phyloP scores from a whole-genome alignment of 1,284 basidiomycete genomes.

The Marasmius fiardii region DNA sequence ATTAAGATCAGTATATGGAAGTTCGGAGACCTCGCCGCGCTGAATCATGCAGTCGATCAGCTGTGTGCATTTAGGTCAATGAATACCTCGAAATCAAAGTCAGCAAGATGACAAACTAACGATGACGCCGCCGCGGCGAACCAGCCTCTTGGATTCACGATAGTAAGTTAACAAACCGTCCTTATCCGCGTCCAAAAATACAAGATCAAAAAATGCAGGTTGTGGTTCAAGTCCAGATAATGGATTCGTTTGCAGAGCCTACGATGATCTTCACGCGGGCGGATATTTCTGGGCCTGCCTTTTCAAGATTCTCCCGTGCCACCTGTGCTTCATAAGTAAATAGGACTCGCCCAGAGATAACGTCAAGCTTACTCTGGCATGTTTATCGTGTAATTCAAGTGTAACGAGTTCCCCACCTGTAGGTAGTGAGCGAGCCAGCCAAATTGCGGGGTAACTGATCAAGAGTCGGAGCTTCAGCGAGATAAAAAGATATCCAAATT shows the following conservation, averaged over 20 bases:
- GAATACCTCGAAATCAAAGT: neutral
- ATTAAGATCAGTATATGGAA: conserved; percentile 29
- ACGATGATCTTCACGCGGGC: conserved; percentile 40
- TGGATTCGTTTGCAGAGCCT: conserved; percentile 46
- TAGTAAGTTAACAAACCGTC: conserved; percentile 45
- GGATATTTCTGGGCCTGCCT: conserved; percentile 31
- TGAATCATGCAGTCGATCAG: conserved; percentile 64
- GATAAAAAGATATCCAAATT: neutral
- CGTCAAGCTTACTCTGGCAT: conserved; percentile 40
- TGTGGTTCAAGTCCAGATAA: conserved; percentile 39
- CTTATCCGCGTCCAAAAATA: conserved; percentile 66
- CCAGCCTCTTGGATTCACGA: conserved; percentile 51
- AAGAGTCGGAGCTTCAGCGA: neutral
- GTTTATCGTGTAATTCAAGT: conserved; percentile 44
- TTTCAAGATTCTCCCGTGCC: conserved; percentile 47
- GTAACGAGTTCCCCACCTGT: conserved; percentile 49
- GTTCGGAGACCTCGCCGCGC: conserved; percentile 44
- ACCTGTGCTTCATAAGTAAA: too few relatives aligned
- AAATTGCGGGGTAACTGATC: conserved; percentile 55
- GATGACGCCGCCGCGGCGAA: conserved; percentile 51
- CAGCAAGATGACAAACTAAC: conserved; percentile 29
- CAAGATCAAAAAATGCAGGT: conserved; percentile 45
- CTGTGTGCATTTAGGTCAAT: conserved; percentile 22
- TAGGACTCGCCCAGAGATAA: neutral
- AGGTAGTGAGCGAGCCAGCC: conserved; percentile 54